Base-by-base conservation (phyloP, 495 filamentous ascomycete species). In the Clohesyomyces aquaticus region DNA sequence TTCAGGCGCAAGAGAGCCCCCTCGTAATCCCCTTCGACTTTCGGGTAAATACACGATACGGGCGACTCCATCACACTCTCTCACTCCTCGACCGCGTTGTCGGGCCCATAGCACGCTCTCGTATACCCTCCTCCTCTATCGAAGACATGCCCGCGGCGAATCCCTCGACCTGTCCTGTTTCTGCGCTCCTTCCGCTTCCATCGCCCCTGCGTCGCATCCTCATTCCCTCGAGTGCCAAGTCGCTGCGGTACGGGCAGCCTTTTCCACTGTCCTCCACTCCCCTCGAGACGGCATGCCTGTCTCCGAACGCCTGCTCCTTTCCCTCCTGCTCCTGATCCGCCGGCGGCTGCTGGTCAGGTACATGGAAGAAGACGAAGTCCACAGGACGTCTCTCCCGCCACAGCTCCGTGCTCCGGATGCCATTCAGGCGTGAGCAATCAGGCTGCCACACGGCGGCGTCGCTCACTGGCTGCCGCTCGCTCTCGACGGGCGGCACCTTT, bases 141-240 rank as follows among this genome's bases (percentile, higher is more conserved):
- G 6, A 38, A 38, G 32, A 38, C n/a, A n/a, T n/a, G n/a, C n/a
- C n/a, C n/a, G n/a, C n/a, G n/a, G n/a, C n/a, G n/a, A n/a, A n/a
- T n/a, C n/a, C n/a, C n/a, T n/a, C n/a, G n/a, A 19, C 52, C 12
- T 16, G n/a, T 28, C 35, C 16, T n/a, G 18, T 27, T n/a, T 41
- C 29, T 42, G 38, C 19, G 51, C 62, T 59, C 62, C 62, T 65
- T 45, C 62, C 59, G 62, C 62, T 59, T 65, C 55, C 47, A 65
- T 52, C 55, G 62, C 55, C 62, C 62, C 62, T 65, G 62, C 62
- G 55, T 43, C 41, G 11, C 41, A 11, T 23, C 60, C 58, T 53
- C 35, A 64, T 56, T 35, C 32, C 6, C 32, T 38, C 32, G n/a
- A n/a, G n/a, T n/a, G n/a, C n/a, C n/a, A n/a, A n/a, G n/a, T n/a